Evolutionary conservation across 441 rosid genomes (phyloP).

Genomic region (Brassica hybrid): DNA sequence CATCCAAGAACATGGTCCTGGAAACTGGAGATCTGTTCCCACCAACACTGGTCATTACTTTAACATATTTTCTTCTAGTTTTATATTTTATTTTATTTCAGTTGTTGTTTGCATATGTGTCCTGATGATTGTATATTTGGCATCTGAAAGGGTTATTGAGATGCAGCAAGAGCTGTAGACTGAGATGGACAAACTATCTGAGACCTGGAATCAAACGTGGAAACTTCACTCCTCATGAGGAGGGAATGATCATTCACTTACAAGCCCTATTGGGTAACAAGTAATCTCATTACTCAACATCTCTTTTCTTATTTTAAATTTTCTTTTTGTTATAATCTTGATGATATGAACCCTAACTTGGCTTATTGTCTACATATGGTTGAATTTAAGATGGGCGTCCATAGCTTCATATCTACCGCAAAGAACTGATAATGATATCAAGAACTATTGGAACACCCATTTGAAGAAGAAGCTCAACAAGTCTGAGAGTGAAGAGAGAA

Average conservation of each 20-base stretch:
- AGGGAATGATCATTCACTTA: conserved; percentile 94
- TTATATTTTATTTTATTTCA: too few relatives aligned
- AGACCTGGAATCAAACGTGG: conserved; percentile 98
- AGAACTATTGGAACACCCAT: conserved; percentile 98
- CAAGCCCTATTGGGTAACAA: conserved; percentile 99
- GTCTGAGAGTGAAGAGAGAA: conserved; percentile 43
- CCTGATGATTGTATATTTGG: conserved; percentile 23
- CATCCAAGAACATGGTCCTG: conserved; percentile 96
- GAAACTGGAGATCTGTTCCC: conserved; percentile 99
- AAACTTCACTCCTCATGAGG: conserved; percentile 93
- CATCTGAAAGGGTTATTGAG: conserved; percentile 66
- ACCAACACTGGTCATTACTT: conserved; percentile 70
- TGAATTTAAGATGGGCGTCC: conserved; percentile 89
- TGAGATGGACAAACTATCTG: conserved; percentile 96
- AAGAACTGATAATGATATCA: conserved; percentile 94
- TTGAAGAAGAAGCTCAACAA: conserved; percentile 92
- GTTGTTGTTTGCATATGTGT: conserved; percentile 2
- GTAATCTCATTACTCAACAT: conserved; percentile 55
- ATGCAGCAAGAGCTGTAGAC: conserved; percentile 99
- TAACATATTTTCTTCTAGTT: not conserved
- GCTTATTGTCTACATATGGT: not conserved
- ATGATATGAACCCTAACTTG: conserved; percentile 26
- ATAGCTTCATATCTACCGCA: conserved; percentile 97
- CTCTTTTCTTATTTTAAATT: conserved; percentile 34
- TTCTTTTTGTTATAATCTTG: not conserved